Evolutionary conservation across 257 asterid genomes (phyloP).

Genomic region (Ehretia macrophylla): DNA sequence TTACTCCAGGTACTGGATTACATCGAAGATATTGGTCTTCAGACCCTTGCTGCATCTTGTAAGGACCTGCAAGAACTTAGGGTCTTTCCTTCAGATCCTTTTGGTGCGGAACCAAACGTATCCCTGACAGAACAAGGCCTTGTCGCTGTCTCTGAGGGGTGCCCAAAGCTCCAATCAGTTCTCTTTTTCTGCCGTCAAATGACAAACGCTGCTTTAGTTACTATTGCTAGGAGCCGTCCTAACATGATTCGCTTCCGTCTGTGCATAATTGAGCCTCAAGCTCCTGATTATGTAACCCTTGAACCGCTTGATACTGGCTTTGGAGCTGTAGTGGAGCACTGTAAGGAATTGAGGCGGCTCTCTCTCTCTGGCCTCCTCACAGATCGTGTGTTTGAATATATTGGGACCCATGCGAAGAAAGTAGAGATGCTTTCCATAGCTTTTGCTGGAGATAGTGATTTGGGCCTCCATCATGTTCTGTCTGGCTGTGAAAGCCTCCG

Average conservation of each 20-base stretch:
- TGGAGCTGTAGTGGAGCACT: slow-evolving; percentile 83
- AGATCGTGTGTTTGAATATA: slow-evolving; percentile 66
- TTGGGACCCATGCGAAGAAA: slow-evolving; percentile 80
- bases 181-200: slow-evolving; percentile 93
- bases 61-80: slow-evolving; percentile 82
- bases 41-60: slow-evolving; percentile 68
- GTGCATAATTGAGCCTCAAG: slow-evolving; percentile 73
- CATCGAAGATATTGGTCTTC: slow-evolving; percentile 88
- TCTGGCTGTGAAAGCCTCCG: slow-evolving; percentile 88
- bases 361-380: slow-evolving; percentile 85
- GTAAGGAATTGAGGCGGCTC: slow-evolving; percentile 76
- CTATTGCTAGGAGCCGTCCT: slow-evolving; percentile 73
- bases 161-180: slow-evolving; percentile 87
- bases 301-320: slow-evolving; percentile 85
- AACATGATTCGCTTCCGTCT: slow-evolving; percentile 71
- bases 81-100: slow-evolving; percentile 93
- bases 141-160: slow-evolving; percentile 79
- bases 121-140: slow-evolving; percentile 86
- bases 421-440: slow-evolving; percentile 94
- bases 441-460: slow-evolving; percentile 88
- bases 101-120: slow-evolving; percentile 64
- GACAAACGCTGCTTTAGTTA: slow-evolving; percentile 77
- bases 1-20: slow-evolving; percentile 71
- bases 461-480: slow-evolving; percentile 76
- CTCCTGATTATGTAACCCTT: slow-evolving; percentile 69